Conservation (phyloP, 257 asterid species). For the Cruciata laevipes region DNA sequence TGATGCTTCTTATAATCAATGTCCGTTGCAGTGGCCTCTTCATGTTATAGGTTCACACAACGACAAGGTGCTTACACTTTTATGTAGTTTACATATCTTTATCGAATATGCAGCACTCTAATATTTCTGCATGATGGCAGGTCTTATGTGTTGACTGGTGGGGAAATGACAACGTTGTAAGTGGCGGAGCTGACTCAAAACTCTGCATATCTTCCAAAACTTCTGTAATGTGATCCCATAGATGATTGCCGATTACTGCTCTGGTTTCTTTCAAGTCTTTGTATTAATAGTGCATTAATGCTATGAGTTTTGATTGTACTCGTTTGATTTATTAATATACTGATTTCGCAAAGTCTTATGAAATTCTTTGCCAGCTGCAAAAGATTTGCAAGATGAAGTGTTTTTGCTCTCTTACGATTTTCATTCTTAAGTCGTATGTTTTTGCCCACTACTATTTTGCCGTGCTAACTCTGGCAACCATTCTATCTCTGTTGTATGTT, state of each 20-base stretch:
- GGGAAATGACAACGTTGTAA: constrained; percentile 61
- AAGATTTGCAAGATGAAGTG: background rate
- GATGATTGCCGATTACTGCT: background rate
- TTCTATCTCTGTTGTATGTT: no score
- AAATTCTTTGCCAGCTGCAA: no score
- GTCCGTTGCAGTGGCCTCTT: constrained; percentile 79
- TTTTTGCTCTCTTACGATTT: no score
- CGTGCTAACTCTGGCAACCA: no score
- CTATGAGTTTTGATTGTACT: background rate
- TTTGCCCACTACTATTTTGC: background rate
- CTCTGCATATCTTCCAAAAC: constrained; percentile 76
- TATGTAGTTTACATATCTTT: background rate
- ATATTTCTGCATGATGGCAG: constrained; percentile 24
- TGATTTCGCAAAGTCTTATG: background rate
- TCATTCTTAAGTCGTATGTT: background rate
- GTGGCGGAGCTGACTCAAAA: constrained; percentile 87
- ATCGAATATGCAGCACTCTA: background rate
- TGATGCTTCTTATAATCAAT: constrained; percentile 12
- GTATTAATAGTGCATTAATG: background rate
- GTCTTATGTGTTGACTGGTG: constrained; percentile 97
- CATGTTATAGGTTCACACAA: constrained; percentile 65
- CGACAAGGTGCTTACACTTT: constrained; percentile 59
- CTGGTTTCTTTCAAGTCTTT: background rate
- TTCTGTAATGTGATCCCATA: constrained; percentile 53
- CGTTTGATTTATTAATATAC: background rate